phyloP scores from a whole-genome alignment of 352 stramenopile genomes.

The Pythium chondricola region DNA sequence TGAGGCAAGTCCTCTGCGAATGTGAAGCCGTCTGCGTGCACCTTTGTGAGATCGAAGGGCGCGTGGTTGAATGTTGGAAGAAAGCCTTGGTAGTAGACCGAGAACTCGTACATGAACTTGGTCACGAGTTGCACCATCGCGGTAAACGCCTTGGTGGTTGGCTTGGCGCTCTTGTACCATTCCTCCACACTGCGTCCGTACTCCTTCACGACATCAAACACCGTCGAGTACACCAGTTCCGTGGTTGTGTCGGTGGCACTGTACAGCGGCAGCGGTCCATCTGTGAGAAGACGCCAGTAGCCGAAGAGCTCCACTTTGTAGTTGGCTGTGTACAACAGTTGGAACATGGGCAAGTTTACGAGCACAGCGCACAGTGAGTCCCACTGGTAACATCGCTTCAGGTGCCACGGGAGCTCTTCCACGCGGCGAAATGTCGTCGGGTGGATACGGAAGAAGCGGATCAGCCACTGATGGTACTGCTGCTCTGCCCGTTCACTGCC shows the following conservation, averaged over 20 bases:
- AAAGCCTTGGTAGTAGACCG: constrained; percentile 56
- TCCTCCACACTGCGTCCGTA: constrained; percentile 86
- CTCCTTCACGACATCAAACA: constrained; percentile 91
- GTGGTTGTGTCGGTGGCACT: constrained; percentile 19
- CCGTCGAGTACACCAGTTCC: constrained; percentile 35
- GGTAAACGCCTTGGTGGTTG: constrained; percentile 70
- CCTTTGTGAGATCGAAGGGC: constrained; percentile 59
- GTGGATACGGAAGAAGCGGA: constrained; percentile 78
- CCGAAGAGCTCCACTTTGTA: constrained; percentile 88
- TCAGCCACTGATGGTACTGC: constrained; percentile 76
- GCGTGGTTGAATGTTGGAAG: constrained; percentile 73
- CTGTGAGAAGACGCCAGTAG: constrained; percentile 86
- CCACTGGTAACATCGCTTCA: constrained; percentile 88
- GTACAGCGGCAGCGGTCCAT: constrained; percentile 62
- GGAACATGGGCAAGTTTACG: constrained; percentile 88
- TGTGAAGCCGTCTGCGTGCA: constrained; percentile 70
- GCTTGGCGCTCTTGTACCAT: constrained; percentile 72
- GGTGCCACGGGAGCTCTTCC: constrained; percentile 90
- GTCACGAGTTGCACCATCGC: constrained; percentile 74
- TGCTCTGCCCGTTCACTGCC: constrained; percentile 63
- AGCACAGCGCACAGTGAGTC: constrained; percentile 80
- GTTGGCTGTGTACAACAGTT: constrained; percentile 87
- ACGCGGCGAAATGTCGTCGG: constrained; percentile 75
- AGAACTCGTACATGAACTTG: constrained; percentile 90
- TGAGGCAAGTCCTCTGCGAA: constrained; percentile 59